These are phyloP conservation scores for Colletotrichum camelliae DNA, from an alignment of 2,329 filamentous ascomycete species.

Conservation along the genomic window DNA sequence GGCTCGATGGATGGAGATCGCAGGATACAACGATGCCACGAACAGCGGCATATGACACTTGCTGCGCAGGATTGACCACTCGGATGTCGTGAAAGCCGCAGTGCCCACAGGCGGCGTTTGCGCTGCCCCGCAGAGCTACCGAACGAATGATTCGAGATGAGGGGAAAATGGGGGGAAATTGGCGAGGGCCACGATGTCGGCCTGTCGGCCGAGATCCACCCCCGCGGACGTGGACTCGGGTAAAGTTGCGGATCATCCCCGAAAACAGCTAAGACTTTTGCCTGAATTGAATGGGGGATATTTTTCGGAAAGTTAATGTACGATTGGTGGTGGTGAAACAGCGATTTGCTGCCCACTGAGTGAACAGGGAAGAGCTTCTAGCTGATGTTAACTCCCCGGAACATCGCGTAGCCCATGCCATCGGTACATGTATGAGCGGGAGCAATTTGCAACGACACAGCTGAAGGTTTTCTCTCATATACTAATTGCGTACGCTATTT, in stretches of 20 bases:
- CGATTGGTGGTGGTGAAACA: neutral
- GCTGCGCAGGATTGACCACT: conserved; percentile 1
- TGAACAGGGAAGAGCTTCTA: neutral
- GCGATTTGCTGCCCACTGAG: neutral
- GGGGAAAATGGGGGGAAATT: neutral
- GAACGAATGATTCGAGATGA: neutral
- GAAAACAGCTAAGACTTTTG: neutral
- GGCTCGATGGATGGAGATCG: neutral
- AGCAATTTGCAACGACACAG: neutral
- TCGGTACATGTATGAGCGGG: neutral
- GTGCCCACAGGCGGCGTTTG: neutral
- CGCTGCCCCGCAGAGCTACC: conserved; percentile 5
- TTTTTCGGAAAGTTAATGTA: neutral
- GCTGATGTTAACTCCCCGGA: neutral
- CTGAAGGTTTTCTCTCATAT: neutral
- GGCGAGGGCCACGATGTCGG: neutral
- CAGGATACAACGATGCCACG: conserved; percentile 1
- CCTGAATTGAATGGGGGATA: neutral
- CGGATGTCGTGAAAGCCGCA: conserved; percentile 11
- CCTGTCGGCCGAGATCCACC: neutral
- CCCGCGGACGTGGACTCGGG: neutral
- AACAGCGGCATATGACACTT: neutral
- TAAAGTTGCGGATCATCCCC: neutral
- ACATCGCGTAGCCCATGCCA: neutral
- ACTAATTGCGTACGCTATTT: neutral